These are phyloP conservation scores for Picea engelmannii DNA, from an alignment of 83 land plant genomes.

Conservation along the genomic window DNA sequence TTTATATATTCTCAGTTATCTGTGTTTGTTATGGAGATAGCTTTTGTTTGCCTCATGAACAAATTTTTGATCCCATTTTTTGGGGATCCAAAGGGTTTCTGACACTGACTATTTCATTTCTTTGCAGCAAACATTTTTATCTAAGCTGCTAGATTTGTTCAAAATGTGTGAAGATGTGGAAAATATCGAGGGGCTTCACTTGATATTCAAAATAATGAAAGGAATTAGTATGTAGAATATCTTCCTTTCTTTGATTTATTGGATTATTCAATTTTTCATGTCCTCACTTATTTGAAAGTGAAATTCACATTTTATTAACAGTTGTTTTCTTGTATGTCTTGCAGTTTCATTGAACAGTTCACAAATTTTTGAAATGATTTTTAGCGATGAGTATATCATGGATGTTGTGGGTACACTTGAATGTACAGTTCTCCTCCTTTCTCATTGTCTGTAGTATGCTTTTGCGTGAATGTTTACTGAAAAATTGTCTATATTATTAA, in stretches of 20 bases:
- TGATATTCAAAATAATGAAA: constrained; percentile 83
- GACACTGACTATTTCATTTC: neutral
- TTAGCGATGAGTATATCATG: constrained; percentile 86
- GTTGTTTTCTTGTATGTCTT: constrained; percentile 16
- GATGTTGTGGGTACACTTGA: constrained; percentile 89
- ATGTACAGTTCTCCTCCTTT: constrained; percentile 43
- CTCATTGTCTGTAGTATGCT: neutral
- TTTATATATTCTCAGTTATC: no score
- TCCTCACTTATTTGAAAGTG: neutral
- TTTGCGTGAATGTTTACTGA: neutral
- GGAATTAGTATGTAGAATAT: constrained; percentile 67
- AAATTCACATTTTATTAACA: neutral
- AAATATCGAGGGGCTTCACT: constrained; percentile 73
- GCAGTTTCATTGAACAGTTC: constrained; percentile 87
- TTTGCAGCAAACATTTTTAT: constrained; percentile 79
- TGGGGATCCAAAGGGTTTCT: neutral
- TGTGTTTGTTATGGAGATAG: no score
- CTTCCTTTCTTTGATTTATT: neutral
- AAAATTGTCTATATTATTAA: no score
- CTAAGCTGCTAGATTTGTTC: constrained; percentile 74
- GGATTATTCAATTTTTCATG: neutral
- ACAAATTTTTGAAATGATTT: constrained; percentile 81
- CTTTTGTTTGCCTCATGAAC: no score
- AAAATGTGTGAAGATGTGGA: constrained; percentile 82
- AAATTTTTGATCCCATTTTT: neutral